Evolutionary conservation across 306 rosid genomes (phyloP).

Genomic region (Elaeagnus macrophylla): DNA sequence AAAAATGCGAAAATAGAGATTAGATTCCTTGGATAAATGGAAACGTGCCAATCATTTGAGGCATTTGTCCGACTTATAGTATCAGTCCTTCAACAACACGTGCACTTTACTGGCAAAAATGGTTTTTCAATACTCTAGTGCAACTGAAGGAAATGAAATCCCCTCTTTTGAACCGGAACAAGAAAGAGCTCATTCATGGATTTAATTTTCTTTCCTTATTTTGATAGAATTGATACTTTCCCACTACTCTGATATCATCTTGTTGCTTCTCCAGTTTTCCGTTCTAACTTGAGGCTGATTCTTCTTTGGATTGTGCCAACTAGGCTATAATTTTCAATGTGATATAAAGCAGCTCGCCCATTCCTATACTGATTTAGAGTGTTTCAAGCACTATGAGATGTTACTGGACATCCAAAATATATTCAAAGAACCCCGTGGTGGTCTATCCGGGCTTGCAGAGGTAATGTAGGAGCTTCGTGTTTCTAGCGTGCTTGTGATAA

Average conservation of each 20-base stretch:
- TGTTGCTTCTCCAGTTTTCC: neutral
- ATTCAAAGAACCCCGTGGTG: slow-evolving; percentile 70
- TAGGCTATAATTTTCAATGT: slow-evolving; percentile 89
- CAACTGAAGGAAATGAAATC: no score
- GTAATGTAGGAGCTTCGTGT: slow-evolving; percentile 23
- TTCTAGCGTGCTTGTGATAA: slow-evolving; percentile 1
- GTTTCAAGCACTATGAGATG: slow-evolving; percentile 79
- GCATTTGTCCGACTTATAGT: no score
- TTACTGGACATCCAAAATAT: slow-evolving; percentile 74
- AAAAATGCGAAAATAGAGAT: no score
- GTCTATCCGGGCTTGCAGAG: slow-evolving; percentile 80
- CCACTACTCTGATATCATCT: neutral
- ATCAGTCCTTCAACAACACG: no score
- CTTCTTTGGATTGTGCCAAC: slow-evolving; percentile 22
- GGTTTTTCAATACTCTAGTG: no score
- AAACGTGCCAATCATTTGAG: no score
- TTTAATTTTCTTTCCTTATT: neutral
- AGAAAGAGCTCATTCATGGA: no score
- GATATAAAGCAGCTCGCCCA: slow-evolving; percentile 76
- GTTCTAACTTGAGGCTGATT: slow-evolving; percentile 13
- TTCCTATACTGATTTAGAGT: slow-evolving; percentile 60
- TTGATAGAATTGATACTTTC: neutral
- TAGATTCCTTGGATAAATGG: no score
- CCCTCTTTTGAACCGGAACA: no score
- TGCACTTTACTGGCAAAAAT: no score